Base-by-base conservation (phyloP, 2,329 filamentous ascomycete species). In the Cladophialophora carrionii region DNA sequence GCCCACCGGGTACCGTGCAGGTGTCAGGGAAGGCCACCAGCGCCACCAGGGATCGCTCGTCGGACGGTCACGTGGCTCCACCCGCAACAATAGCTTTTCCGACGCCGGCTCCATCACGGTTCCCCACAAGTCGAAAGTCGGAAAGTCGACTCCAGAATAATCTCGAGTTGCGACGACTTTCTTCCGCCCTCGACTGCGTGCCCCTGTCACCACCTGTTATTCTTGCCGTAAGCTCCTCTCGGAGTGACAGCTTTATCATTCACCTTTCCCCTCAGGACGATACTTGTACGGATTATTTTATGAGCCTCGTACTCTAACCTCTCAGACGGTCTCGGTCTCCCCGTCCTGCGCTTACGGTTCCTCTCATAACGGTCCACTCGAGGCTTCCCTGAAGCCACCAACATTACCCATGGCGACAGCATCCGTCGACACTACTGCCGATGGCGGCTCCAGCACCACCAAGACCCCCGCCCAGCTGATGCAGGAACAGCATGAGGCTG, bases 391-490 rank as follows among this genome's bases (percentile, higher is more conserved):
- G 63, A 66, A 68, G 66, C 63, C 66, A 64, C 12, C 51, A 29
- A 51, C 46, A 55, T 56, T 32, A 66, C 34, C 58, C 58, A 70
- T 70, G 68, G 65, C 65, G 29, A 60, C 68, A 32, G 56, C 57
- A 31, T 61, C 68, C 24, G 62, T 57, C 10, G 68, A 70, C 51
- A 20, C 67, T 62, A 41, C 70, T 48, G 65, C 66, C 26, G 70
- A 70, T 54, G 66, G 67, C 55, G 68, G 68, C 59, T 68, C 68
- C 26, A 66, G 70, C 58, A 72, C 73, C 29, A 72, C 65, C 64
- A 70, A 81, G 73, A 82, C 81, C 51, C 80, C 82, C 37, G 84
- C 84, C 37, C 82, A 84, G 70, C 76, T 81, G 71, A 77, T 86
- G 70, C 79, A 82, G 73, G 78, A 83, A 71, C 79, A 83, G 76